Base-by-base conservation (phyloP, 2,329 filamentous ascomycete genomes). In the Colletotrichum cordylinicola region DNA sequence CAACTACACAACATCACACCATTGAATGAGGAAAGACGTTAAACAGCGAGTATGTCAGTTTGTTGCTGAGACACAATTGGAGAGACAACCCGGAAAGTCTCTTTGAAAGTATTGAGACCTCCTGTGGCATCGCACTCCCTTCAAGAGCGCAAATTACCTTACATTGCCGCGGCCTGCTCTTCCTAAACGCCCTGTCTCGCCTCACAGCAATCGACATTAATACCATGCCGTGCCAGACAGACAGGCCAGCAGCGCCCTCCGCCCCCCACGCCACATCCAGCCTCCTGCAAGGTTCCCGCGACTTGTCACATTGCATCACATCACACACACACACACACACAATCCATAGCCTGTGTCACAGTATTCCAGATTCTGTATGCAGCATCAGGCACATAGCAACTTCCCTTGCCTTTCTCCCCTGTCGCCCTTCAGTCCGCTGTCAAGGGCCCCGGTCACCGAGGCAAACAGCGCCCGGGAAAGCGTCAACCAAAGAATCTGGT, bases 261-360 rank as follows among this genome's bases (percentile, higher is more conserved):
- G 16, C 18, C 43, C n/a, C 27, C 18, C 43, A 37, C 13, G 39
- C 69, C n/a, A 62, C 43, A 16, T 16, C 71, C 48, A 56, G 70
- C 43, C 24, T 56, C 64, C 65, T 75, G 70, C 73, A 73, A 73
- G 69, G 64, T 73, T 66, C 56, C 70, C 55, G 64, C 68, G 70
- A 75, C 69, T 73, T 75, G 73, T 73, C 73, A 75, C 33, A 35
- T 56, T 27, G n/a, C 39, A 37, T 66, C 33, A 68, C 55, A 73
- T 29, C 70, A 60, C 56, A 60, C 56, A 18, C 27, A 18, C 27
- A 24, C 21, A 15, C 33, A 13, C 33, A 37, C 35, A 35, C 33
- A 6, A 39, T 16, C 39, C 21, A 33, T 31, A 15, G 21, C 27
- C 24, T 24, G 58, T 58, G 27, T 43, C 29, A 35, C 35, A 13